Evolutionary conservation across 2,329 filamentous ascomycete species (phyloP), one percentile per base, ranked within the genome.

Genomic region (Mycosphaerella sp.): DNA sequence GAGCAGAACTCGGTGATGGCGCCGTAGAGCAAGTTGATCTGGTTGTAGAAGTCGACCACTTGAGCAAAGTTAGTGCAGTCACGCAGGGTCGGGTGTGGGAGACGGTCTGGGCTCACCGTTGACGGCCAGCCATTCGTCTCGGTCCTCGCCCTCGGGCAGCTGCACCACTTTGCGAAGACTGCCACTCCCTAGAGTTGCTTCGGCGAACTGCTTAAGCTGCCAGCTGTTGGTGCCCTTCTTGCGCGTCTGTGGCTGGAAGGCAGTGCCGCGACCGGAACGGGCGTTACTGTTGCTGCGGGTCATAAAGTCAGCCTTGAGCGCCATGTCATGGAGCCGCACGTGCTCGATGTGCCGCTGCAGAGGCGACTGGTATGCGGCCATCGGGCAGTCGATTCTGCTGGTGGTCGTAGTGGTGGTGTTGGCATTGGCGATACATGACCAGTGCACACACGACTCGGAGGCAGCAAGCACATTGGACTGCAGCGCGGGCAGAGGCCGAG

Each of bases 1-100:
- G 93, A 97, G 77, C 93, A 98, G 73, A 98, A 98, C 69, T 98
- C 93, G 54, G 93, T 98, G 68, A 98, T 98, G 60, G 93, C 93
- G 53, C 94, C 94, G 70, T 98, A 98, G 53, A 98, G 84, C 32
- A 98, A 80, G 73, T 98, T 98, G 77, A 98, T 95, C 73, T 98
- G 93, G 76, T 98, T 98, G 81, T 98, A 98, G 73, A 98, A 98
- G 73, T 98, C 93, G 75, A 98, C 93, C 75, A 98, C 90, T 25
- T 95, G 61, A 27, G n/a, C 16, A 25, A 27, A 59, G 59, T 37
- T 27, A 49, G 41, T 32, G 17, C 30, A n/a, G 41, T 4, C 39
- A 17, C 35, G 14, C 9, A 44, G 5, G n/a, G 6, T 28, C 27
- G 10, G 17, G 13, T 25, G 25, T 27, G 16, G 16, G 30, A 5